Conservation (phyloP, 2,329 filamentous ascomycete species). For the Fusarium nisikadoi region DNA sequence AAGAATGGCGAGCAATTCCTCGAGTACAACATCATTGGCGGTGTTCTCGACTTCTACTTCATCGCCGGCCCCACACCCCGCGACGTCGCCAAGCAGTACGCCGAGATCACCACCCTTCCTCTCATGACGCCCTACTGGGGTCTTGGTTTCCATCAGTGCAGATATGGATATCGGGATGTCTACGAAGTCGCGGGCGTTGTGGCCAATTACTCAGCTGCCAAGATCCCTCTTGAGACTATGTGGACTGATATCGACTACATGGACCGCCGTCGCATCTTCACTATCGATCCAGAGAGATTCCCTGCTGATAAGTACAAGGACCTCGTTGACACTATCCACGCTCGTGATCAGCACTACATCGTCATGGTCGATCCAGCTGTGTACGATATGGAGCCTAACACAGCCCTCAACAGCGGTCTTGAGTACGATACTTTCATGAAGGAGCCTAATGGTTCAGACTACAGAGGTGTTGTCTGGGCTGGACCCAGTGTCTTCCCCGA, state of each 20-base stretch:
- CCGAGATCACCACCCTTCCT: constrained; percentile 65
- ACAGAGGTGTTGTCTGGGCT: constrained; percentile 80
- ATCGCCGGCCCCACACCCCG: constrained; percentile 67
- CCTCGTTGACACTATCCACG: constrained; percentile 73
- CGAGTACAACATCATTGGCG: constrained; percentile 83
- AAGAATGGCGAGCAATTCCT: constrained; percentile 71
- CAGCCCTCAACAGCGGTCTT: constrained; percentile 51
- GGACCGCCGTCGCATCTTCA: constrained; percentile 59
- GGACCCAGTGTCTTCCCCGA: constrained; percentile 78
- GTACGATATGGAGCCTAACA: constrained; percentile 58
- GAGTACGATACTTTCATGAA: constrained; percentile 59
- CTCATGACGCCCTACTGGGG: constrained; percentile 73
- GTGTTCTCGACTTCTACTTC: constrained; percentile 79
- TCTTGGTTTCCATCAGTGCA: constrained; percentile 70
- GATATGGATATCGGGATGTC: constrained; percentile 72
- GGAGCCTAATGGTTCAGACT: constrained; percentile 63
- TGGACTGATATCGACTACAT: constrained; percentile 59
- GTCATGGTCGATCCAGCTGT: constrained; percentile 83
- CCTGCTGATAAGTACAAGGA: constrained; percentile 70
- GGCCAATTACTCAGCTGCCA: constrained; percentile 72
- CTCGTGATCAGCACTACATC: constrained; percentile 74
- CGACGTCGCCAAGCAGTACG: constrained; percentile 69
- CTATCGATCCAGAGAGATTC: constrained; percentile 72
- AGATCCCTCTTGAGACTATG: constrained; percentile 70
- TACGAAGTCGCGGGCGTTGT: constrained; percentile 74